These are phyloP conservation scores for Fagus sylvatica DNA, from an alignment of 306 rosid species.

Conservation along the genomic window DNA sequence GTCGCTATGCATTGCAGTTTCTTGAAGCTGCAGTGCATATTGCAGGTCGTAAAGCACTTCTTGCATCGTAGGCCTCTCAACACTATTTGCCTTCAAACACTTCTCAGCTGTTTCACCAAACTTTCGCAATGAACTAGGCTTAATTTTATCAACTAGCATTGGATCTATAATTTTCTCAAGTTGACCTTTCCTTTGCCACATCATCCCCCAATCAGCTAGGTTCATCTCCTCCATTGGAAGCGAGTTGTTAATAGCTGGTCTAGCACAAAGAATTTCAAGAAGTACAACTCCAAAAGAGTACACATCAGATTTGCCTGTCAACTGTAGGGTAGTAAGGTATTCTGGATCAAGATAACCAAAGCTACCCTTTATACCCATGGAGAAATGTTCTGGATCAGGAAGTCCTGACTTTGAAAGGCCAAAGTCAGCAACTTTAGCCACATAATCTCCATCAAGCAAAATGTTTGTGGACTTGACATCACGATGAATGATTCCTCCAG, in stretches of 20 bases:
- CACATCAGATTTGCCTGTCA: conserved; percentile 58
- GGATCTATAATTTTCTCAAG: conserved; percentile 42
- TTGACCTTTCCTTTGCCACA: conserved; percentile 37
- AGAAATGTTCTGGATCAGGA: conserved; percentile 40
- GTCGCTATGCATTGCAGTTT: neutral
- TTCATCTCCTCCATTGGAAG: conserved; percentile 37
- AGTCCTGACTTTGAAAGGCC: conserved; percentile 57
- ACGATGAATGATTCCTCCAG: conserved; percentile 14
- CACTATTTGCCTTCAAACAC: conserved; percentile 40
- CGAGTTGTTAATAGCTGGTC: conserved; percentile 39
- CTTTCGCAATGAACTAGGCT: conserved; percentile 42
- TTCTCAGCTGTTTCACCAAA: conserved; percentile 36
- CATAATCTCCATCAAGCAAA: conserved; percentile 14
- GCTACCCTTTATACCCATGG: conserved; percentile 49
- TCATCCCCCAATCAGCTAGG: conserved; percentile 52
- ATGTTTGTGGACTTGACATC: conserved; percentile 26
- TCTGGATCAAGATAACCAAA: conserved; percentile 66
- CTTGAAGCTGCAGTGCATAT: conserved; percentile 24
- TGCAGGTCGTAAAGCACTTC: conserved; percentile 56
- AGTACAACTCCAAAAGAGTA: conserved; percentile 62
- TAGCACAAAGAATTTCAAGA: conserved; percentile 50
- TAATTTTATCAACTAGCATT: conserved; percentile 34
- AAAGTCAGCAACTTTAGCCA: conserved; percentile 60
- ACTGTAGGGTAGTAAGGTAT: conserved; percentile 40
- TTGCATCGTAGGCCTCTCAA: conserved; percentile 51